Conservation (phyloP, 2,329 filamentous ascomycete genomes). For the Pseudocercospora fijiensis region DNA sequence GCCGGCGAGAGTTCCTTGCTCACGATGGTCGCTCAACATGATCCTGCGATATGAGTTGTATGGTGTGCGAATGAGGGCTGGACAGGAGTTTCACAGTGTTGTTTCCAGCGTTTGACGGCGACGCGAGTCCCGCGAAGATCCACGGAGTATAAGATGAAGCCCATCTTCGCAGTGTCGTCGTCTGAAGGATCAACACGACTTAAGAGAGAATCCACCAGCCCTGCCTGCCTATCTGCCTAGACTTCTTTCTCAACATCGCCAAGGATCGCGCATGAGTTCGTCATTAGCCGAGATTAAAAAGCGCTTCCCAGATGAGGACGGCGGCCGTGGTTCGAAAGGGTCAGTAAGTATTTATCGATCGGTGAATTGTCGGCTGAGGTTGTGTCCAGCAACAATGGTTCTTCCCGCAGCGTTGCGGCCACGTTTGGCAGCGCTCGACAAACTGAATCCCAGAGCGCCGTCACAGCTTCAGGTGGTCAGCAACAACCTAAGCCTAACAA, state of each 20-base stretch:
- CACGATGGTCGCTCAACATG: conserved; percentile 21
- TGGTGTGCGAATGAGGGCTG: conserved; percentile 1
- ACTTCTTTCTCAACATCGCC: neutral
- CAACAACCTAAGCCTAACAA: neutral
- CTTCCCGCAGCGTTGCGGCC: neutral
- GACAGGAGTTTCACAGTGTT: conserved; percentile 12
- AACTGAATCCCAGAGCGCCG: neutral
- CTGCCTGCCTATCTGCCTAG: neutral
- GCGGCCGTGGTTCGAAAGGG: neutral
- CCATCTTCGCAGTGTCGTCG: neutral
- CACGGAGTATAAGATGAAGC: neutral
- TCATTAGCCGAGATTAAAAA: conserved; percentile 13
- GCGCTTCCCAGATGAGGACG: conserved; percentile 2
- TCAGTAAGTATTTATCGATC: neutral
- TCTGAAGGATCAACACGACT: neutral
- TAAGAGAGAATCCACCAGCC: neutral
- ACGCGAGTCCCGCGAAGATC: neutral
- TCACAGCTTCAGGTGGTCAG: neutral
- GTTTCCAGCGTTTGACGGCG: neutral
- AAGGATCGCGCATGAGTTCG: conserved; percentile 12
- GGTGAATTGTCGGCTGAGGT: neutral
- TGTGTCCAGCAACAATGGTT: neutral
- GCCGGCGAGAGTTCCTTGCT: conserved; percentile 10
- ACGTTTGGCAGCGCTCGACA: neutral
- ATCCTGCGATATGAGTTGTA: conserved; percentile 11